These are phyloP conservation scores for Cyclospora cayetanensis DNA, from an alignment of 169 alveolate genomes.

Conservation along the genomic window DNA sequence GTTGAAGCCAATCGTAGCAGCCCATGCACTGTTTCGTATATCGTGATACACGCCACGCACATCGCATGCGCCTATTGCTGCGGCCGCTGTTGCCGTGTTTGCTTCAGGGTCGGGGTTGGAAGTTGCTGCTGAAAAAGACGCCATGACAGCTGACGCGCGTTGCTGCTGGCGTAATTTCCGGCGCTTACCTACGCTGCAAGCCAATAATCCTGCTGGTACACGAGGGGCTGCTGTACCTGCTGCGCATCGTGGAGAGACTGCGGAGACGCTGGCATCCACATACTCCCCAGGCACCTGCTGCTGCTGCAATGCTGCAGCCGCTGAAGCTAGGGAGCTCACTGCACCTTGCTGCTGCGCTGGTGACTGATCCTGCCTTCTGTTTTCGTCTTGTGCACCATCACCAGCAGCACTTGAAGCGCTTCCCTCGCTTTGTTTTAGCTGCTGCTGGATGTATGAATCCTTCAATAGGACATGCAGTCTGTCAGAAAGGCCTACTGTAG, in stretches of 20 bases:
- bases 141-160: too few relatives aligned
- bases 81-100: neutral
- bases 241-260: neutral
- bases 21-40: conserved; percentile 55
- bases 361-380: neutral
- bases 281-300: neutral
- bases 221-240: neutral
- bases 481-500: neutral
- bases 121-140: too few relatives aligned
- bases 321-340: too few relatives aligned
- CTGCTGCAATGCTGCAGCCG: neutral
- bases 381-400: neutral
- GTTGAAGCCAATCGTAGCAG: conserved; percentile 43
- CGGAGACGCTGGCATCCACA: neutral
- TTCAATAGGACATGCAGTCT: neutral
- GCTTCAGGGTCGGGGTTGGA: too few relatives aligned
- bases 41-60: conserved; percentile 47
- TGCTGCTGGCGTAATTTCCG: neutral
- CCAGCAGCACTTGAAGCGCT: neutral
- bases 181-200: neutral
- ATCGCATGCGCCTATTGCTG: conserved; percentile 13
- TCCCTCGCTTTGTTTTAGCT: neutral
- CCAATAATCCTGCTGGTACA: neutral
- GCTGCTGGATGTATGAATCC: neutral
- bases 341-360: too few relatives aligned